Evolutionary conservation across 805 yeast species (phyloP), one percentile per base, ranked within the genome.

Genomic region (Starmerella gropengiesseri): DNA sequence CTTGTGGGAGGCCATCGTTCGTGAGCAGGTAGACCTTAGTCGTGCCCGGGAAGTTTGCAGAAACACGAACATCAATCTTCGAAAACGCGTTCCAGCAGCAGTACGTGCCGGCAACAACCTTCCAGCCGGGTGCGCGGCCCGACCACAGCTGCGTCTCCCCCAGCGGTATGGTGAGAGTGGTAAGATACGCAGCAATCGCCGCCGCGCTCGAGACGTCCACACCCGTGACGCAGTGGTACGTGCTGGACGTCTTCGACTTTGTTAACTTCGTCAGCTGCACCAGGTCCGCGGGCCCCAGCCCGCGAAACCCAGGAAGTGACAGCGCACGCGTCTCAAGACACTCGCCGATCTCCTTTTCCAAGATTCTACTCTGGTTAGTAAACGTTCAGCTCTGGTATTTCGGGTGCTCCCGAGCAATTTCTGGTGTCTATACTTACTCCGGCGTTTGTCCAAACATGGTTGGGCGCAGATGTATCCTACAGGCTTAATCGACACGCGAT

Each of bases 251-350:
- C 42, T 69, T 67, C 16, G 64, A 58, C 35, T 67, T 61, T 43
- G 64, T 65, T 55, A 37, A 54, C 43, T 62, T 67, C 22, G 70
- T 57, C 22, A 72, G 51, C 51, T 70, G 81, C 2, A 78, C 75
- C 44, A 81, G 63, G 60, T 82, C 93, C 3, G 86, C 80, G 2
- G 86, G 83, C 0, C 93, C 93, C 18, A 79, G 55, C n/a, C 77
- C 77, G 41, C 58, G 60, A 47, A 69, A 70, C 7, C 65, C 55
- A 0, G 67, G 54, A 18, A 77, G 50, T 0, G 65, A 50, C 3
- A 58, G 54, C 4, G 74, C 69, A 38, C 83, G 65, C n/a, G 67
- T 60, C 13, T 65, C 68, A 20, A 77, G 58, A n/a, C 77, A 65
- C 44, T 72, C 74, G 1, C 77, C 77, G 13, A 67, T 61, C 13